A percentile compares a stretch with the other conserved stretches of the same genome.
Evolutionary conservation across 2,329 filamentous ascomycete genomes (phyloP).

Genomic region (Arthrinium puccinioides): DNA sequence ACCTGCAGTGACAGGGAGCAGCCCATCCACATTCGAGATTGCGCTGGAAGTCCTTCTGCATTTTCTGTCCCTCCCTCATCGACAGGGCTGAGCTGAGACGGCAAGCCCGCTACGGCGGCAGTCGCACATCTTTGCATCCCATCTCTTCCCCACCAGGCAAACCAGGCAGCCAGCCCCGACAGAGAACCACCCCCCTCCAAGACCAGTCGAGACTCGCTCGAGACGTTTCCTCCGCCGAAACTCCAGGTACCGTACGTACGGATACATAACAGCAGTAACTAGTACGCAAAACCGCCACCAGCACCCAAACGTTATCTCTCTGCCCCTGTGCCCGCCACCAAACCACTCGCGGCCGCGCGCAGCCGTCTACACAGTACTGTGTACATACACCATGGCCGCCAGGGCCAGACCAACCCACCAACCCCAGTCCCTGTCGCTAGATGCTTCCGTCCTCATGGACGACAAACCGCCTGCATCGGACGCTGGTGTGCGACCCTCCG

Average conservation of each 20-base stretch:
- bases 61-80: no score
- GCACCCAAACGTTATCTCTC: not conserved
- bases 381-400: conserved; percentile 1
- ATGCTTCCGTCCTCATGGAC: conserved; percentile 15
- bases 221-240: not conserved
- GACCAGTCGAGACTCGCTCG: not conserved
- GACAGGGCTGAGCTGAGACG: conserved; percentile 1
- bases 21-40: no score
- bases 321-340: not conserved
- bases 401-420: conserved; percentile 4
- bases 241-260: not conserved
- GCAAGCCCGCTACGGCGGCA: conserved; percentile 1
- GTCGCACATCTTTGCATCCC: conserved; percentile 3
- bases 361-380: not conserved
- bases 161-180: not conserved
- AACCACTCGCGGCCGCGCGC: not conserved
- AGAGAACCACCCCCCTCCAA: not conserved
- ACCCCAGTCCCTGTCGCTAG: conserved; percentile 16
- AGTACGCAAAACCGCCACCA: not conserved
- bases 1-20: no score
- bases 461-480: conserved; percentile 9
- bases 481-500: no score
- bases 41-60: no score
- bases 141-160: not conserved
- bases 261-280: no score